Base-by-base conservation (phyloP, 306 rosid genomes). In the Hippophae gyantsensis region DNA sequence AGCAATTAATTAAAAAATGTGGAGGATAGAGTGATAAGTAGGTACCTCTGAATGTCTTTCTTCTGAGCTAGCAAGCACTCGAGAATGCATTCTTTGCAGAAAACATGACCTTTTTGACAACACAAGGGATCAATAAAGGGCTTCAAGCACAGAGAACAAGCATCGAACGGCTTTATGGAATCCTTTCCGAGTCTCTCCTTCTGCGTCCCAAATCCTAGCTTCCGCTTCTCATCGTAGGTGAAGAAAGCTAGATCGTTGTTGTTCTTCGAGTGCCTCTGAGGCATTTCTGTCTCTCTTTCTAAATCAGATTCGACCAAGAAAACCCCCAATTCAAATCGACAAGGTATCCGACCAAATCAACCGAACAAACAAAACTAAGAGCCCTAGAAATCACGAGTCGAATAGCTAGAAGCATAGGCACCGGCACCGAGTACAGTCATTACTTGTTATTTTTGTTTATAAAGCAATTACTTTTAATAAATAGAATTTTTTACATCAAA, bases 241-340 rank as follows among this genome's bases (percentile, higher is more conserved):
- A 93, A 93, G 90, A 82, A 93, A 27, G 99, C 97, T 18, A 93
- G 95, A 58, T 93, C 99, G 67, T 92, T 88, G 86, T 92, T 92
- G 80, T 92, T 92, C 81, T 92, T 92, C 56, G 99, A 92, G 76
- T 92, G 99, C 66, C 99, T 80, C 82, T 92, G 99, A 62, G 96
- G 97, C 99, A 92, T 92, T 9, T 52, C 42, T 64, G 42, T 55
- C 72, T 69, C 13, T 5, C 54, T 40, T 25, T 46, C 41, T 23
- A 54, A 48, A 61, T 49, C 23, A 9, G 9, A 32, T 49, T 3
- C 46, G 44, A 13, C 14, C 13, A 38, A 14, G 27, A 27, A 7
- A 41, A 41, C 25, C 61, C 23, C 52, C 14, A 49, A 50, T 45
- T 55, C 25, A 25, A 53, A 54, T 6, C 56, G 7, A 13, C 13